Base-by-base conservation (phyloP, 495 filamentous ascomycete genomes). In the Neurospora discreta region DNA sequence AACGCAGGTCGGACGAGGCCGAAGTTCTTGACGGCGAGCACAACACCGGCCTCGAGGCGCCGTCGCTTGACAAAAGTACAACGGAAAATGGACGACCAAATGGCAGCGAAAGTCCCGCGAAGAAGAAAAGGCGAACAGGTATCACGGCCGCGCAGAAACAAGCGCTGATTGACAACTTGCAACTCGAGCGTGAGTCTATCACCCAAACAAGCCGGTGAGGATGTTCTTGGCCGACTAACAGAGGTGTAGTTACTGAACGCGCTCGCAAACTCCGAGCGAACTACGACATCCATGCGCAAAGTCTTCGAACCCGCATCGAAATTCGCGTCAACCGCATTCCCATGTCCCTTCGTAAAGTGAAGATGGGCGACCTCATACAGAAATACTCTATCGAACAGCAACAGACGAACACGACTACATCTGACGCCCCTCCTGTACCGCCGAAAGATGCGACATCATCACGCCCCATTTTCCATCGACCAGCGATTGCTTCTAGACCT, bases 241-340 rank as follows among this genome's bases (percentile, higher is more conserved):
- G 69, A 5, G 58, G 39, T 60, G 15, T 75, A 98, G 95, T 98
- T 74, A 95, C 92, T 38, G 93, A 97, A 82, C 90, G 95, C 75
- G 93, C 92, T 42, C 88, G 95, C 70, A 96, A 95, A 80, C 88
- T 98, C 36, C 91, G 94, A 73, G 90, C 94, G 5, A 94, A 96
- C 80, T 97, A 96, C 83, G 90, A 90, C 40, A 85, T 96, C 41
- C 94, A 97, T 80, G 90, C 93, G 15, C 90, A 93, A 78, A 91
- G 91, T 73, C 86, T 98, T 15, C 87, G 90, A 52, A 89, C 93
- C 67, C 91, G 95, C 46, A 90, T 99, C 39, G 95, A 98, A 83
- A 91, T 97, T 80, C 92, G 95, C 79, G 87, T 99, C 81, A 97
- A 98, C 78, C 92, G 95, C 65, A 94, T 99, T 65, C 95, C 95